Conservation (phyloP, 1,139 yeast species). For the Yamadazyma conglobata region DNA sequence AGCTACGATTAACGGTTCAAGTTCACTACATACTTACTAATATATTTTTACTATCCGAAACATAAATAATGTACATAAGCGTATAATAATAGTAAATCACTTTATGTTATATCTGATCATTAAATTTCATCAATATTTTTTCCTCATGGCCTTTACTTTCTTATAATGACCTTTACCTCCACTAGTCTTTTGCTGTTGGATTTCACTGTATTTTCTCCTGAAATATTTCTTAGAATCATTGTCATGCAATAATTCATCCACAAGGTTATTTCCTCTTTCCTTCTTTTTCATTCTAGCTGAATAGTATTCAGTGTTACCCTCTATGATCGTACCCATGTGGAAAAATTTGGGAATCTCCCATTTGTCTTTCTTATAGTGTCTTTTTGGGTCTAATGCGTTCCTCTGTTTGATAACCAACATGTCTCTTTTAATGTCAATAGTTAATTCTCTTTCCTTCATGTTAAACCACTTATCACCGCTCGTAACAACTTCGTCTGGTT, state of each 20-base stretch:
- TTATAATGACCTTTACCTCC: slow-evolving; percentile 73
- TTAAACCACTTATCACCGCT: slow-evolving; percentile 76
- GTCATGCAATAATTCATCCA: slow-evolving; percentile 80
- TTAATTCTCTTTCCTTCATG: slow-evolving; percentile 76
- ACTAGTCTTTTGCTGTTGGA: slow-evolving; percentile 69
- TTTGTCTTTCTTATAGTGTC: slow-evolving; percentile 87
- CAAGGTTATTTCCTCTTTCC: slow-evolving; percentile 72
- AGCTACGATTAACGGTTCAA: too few relatives aligned
- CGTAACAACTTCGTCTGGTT: slow-evolving; percentile 20
- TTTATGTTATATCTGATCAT: too few relatives aligned
- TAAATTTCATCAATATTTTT: slow-evolving; percentile 33
- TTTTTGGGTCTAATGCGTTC: slow-evolving; percentile 89
- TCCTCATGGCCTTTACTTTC: slow-evolving; percentile 60
- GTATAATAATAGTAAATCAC: too few relatives aligned
- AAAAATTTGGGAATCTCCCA: slow-evolving; percentile 80
- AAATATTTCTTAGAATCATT: slow-evolving; percentile 70
- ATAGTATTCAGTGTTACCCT: slow-evolving; percentile 76
- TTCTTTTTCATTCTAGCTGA: slow-evolving; percentile 66
- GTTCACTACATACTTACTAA: too few relatives aligned
- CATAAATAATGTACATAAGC: too few relatives aligned
- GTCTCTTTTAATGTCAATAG: slow-evolving; percentile 73
- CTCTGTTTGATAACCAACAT: slow-evolving; percentile 77
- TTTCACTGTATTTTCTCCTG: slow-evolving; percentile 78
- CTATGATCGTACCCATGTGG: slow-evolving; percentile 85
- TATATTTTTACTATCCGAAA: too few relatives aligned